phyloP scores from a whole-genome alignment of 768 basidiomycete genomes.

The Agrocybe chaxingu region DNA sequence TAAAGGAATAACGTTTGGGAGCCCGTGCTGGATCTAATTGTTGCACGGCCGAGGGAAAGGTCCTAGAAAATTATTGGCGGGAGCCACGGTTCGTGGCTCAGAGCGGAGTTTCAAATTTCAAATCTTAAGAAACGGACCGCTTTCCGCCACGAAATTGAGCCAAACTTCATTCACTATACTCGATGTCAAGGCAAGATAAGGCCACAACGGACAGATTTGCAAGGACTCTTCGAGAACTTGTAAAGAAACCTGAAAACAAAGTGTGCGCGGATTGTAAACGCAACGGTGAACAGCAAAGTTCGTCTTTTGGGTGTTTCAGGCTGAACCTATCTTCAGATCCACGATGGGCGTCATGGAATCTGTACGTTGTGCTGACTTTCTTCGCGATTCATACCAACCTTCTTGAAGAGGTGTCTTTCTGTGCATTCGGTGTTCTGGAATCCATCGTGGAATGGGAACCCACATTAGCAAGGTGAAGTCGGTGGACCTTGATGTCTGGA shows the following conservation, averaged over 20 bases:
- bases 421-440: slow-evolving; percentile 96
- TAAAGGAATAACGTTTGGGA: no score
- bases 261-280: slow-evolving; percentile 95
- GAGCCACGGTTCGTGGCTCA: no score
- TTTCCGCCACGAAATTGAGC: no score
- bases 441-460: slow-evolving; percentile 97
- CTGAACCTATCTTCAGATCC: slow-evolving; percentile 57
- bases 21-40: no score
- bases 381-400: slow-evolving; percentile 2
- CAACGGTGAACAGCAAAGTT: slow-evolving; percentile 60
- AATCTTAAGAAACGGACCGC: no score
- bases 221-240: slow-evolving; percentile 76
- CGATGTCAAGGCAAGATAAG: slow-evolving; percentile 70
- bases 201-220: slow-evolving; percentile 80
- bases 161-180: no score
- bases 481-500: slow-evolving; percentile 97
- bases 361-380: slow-evolving; percentile 45
- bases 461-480: slow-evolving; percentile 98
- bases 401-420: slow-evolving; percentile 78
- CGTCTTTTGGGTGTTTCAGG: slow-evolving; percentile 4
- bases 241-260: slow-evolving; percentile 91
- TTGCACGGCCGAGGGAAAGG: no score
- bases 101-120: no score
- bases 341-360: slow-evolving; percentile 97
- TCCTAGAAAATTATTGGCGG: no score